Evolutionary conservation across 306 rosid genomes (phyloP).

Genomic region (Citrullus mucosospermus): DNA sequence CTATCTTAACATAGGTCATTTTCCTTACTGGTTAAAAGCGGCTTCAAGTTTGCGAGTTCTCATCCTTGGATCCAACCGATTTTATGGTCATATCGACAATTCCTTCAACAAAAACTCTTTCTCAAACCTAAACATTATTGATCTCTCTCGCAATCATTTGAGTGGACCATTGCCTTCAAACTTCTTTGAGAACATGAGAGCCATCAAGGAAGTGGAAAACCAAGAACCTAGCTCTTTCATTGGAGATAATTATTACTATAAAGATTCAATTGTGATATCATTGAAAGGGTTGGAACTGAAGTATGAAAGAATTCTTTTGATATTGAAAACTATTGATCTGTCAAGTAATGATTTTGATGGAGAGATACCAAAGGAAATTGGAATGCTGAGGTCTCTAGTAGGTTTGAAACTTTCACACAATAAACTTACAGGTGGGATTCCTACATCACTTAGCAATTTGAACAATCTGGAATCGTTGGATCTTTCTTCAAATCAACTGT

Average conservation of each 20-base stretch:
- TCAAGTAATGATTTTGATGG: conserved; percentile 32
- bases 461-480: conserved; percentile 20
- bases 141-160: conserved; percentile 24
- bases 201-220: conserved; percentile 9
- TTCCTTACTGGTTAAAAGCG: conserved; percentile 23
- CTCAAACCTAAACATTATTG: conserved; percentile 16
- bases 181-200: conserved; percentile 13
- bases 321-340: conserved; percentile 19
- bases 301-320: background rate
- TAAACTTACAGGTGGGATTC: conserved; percentile 18
- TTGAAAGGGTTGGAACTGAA: background rate
- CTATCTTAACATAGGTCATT: background rate
- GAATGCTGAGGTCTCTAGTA: conserved; percentile 11
- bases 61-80: conserved; percentile 16
- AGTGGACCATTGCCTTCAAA: conserved; percentile 18
- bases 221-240: too few species aligned
- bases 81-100: conserved; percentile 21
- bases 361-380: conserved; percentile 15
- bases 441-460: conserved; percentile 13
- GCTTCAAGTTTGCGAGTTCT: conserved; percentile 19
- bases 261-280: conserved; percentile 2
- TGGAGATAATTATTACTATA: too few species aligned
- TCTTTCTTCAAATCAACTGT: conserved; percentile 20
- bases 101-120: conserved; percentile 1
- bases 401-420: conserved; percentile 27